Base-by-base conservation (phyloP, 345 rosid species). In the Arabidopsis suecica region DNA sequence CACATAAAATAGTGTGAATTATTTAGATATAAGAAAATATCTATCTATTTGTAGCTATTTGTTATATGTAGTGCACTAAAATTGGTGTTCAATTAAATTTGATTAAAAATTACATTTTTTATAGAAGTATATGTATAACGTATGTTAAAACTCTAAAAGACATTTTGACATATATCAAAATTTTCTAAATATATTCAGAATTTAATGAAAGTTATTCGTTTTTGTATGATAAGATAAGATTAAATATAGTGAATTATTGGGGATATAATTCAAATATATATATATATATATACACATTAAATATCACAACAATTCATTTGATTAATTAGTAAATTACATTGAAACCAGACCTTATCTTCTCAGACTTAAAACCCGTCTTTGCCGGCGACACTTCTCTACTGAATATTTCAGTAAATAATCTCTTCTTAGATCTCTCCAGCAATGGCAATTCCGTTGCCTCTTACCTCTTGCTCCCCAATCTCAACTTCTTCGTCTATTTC, bases 391-490 rank as follows among this genome's bases (percentile, higher is more conserved):
- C 49, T 42, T 73, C 65, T 73, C 63, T 16, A 47, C 49, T 44
- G 30, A 50, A 50, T 4, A 64, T 34, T 9, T 44, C 33, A 42
- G 76, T 16, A 57, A 58, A 60, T 14, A 7, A 8, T 20, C 34
- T 61, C 69, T 66, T 28, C 50, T 45, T 16, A 36, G 9, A 4
- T 40, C 40, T 65, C 25, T 50, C 61, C 55, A 12, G 55, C 44
- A 54, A 88, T 90, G 98, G 87, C 96, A 42, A 67, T 80, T 68
- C 79, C 86, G 28, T 33, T 66, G 69, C 80, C 86, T 48, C 6
- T 74, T 25, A 71, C 70, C 13, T 57, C 79, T 62, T 60, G 68
- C 62, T 69, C 69, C 0, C 68, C 67, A 50, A 59, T 82, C 75
- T 65, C 83, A 68, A 50, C 77, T 72, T 74, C 80, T 45, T 78